Conservation (phyloP, 495 filamentous ascomycete species). For the Penicillium diatomitis region DNA sequence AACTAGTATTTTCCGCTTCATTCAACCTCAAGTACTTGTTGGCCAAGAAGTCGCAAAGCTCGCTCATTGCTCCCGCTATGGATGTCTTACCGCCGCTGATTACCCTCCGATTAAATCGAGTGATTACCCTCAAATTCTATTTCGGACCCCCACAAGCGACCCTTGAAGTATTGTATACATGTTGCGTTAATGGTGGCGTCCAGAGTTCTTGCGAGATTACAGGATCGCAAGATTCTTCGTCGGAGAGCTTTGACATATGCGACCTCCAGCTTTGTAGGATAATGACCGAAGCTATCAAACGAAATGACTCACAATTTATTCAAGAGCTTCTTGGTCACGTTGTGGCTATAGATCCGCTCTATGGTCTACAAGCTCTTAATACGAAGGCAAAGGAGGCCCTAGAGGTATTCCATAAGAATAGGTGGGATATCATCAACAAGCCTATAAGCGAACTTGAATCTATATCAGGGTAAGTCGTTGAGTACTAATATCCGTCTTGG, state of each 20-base stretch:
- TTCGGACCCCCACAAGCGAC: neutral
- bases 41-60: neutral
- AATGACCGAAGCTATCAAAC: constrained; percentile 10
- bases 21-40: neutral
- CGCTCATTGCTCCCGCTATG: neutral
- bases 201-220: constrained; percentile 7
- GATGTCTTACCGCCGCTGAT: constrained; percentile 9
- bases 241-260: constrained; percentile 8
- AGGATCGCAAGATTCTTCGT: constrained; percentile 3
- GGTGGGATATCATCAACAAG: constrained; percentile 14
- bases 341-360: constrained; percentile 1
- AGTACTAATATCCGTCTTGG: constrained; percentile 9
- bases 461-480: constrained; percentile 6
- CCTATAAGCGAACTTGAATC: constrained; percentile 8
- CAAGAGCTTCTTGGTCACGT: constrained; percentile 10
- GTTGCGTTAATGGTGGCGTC: neutral
- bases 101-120: constrained; percentile 7
- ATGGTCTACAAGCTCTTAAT: constrained; percentile 5
- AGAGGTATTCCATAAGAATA: constrained; percentile 1
- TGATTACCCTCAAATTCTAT: constrained; percentile 3
- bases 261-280: constrained; percentile 7
- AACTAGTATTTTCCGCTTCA: neutral
- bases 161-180: neutral
- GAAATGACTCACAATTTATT: constrained; percentile 2
- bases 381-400: constrained; percentile 6